Conservation (phyloP, 2,329 filamentous ascomycete genomes). For the Boeremia lycopersici region DNA sequence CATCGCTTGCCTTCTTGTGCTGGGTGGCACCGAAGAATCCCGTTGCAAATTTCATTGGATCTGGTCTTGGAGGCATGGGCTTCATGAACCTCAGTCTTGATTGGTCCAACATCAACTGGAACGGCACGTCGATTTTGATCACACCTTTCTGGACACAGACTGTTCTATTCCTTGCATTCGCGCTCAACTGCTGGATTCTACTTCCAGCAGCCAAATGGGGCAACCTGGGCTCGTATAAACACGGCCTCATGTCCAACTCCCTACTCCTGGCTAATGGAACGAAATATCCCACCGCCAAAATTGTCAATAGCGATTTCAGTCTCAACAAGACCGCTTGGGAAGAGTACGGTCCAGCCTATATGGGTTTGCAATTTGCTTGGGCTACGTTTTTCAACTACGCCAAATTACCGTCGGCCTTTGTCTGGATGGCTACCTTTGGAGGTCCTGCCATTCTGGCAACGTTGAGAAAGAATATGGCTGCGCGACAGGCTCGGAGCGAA, state of each 20-base stretch:
- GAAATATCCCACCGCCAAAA: constrained; percentile 51
- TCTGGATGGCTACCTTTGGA: constrained; percentile 65
- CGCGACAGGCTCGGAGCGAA: constrained; percentile 23
- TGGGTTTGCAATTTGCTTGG: constrained; percentile 65
- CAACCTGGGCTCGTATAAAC: constrained; percentile 57
- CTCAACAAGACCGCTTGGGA: constrained; percentile 57
- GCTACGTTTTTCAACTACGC: constrained; percentile 66
- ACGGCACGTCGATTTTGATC: constrained; percentile 51
- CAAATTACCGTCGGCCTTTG: constrained; percentile 62
- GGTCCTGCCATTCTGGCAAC: constrained; percentile 56
- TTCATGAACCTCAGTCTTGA: constrained; percentile 65
- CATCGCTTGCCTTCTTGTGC: constrained; percentile 66
- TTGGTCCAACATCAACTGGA: constrained; percentile 64
- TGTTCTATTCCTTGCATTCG: constrained; percentile 61
- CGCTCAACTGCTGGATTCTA: constrained; percentile 63
- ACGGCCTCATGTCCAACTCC: constrained; percentile 64
- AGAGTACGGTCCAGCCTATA: constrained; percentile 61
- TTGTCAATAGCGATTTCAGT: constrained; percentile 52
- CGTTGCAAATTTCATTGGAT: constrained; percentile 64
- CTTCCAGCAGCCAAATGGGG: constrained; percentile 66
- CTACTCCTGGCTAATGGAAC: constrained; percentile 59
- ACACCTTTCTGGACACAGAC: constrained; percentile 66
- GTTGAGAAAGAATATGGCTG: constrained; percentile 45
- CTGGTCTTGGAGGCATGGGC: constrained; percentile 67
- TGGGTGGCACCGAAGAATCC: constrained; percentile 66